Conservation (phyloP, 768 basidiomycete species). For the Xerocomellus dryophilus region DNA sequence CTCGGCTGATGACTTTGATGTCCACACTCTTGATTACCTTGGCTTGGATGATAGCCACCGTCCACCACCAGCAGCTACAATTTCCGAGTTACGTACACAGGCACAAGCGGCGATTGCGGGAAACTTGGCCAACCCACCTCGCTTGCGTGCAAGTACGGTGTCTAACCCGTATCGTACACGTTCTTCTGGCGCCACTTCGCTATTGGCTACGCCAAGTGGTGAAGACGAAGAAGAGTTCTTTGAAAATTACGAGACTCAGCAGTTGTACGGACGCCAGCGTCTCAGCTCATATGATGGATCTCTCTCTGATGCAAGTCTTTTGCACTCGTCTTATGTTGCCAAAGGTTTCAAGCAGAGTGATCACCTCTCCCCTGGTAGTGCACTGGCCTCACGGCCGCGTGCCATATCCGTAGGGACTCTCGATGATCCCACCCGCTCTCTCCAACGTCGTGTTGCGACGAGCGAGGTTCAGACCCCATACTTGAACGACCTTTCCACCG, state of each 20-base stretch:
- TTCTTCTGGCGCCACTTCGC: conserved; percentile 54
- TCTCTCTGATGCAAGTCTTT: conserved; percentile 48
- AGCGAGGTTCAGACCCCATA: conserved; percentile 56
- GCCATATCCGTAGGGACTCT: conserved; percentile 88
- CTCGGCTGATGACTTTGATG: conserved; percentile 83
- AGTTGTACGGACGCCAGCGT: conserved; percentile 50
- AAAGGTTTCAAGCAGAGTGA: conserved; percentile 75
- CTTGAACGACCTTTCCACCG: conserved; percentile 51
- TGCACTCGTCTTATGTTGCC: conserved; percentile 58
- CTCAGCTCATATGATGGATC: conserved; percentile 61
- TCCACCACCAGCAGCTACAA: conserved; percentile 78
- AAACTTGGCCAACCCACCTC: conserved; percentile 74
- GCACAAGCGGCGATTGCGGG: conserved; percentile 88
- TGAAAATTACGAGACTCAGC: conserved; percentile 49
- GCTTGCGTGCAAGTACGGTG: conserved; percentile 86
- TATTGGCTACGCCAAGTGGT: conserved; percentile 58
- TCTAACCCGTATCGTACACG: conserved; percentile 85
- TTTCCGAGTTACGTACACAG: conserved; percentile 84
- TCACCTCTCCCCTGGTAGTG: conserved; percentile 51
- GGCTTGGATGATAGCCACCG: conserved; percentile 82
- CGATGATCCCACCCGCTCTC: conserved; percentile 70
- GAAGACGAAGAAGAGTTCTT: conserved; percentile 79
- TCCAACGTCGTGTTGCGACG: conserved; percentile 62
- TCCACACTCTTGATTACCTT: conserved; percentile 94
- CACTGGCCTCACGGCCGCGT: conserved; percentile 56